Base-by-base conservation (phyloP, 805 yeast species). In the Cyberlindnera misumaiensis region DNA sequence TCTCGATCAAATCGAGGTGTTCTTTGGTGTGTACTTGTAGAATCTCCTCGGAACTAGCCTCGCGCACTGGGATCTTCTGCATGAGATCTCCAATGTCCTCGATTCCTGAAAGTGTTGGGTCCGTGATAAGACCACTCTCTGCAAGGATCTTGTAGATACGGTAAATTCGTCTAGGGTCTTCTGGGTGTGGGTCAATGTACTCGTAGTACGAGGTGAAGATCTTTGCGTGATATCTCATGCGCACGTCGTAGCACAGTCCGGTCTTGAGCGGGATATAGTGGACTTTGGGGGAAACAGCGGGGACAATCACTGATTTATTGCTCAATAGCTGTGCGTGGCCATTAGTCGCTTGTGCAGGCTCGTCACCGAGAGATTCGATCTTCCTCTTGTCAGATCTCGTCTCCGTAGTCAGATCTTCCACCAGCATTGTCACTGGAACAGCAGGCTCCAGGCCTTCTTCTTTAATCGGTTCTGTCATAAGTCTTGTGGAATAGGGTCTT, bases 121-220 rank as follows among this genome's bases (percentile, higher is more conserved):
- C 97, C 28, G 67, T 73, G 40, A 93, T 81, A 12, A 93, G 68
- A 0, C 98, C 98, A 28, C 93, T 88, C 55, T 93, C 97, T 0
- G 96, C 97, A 32, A 93, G 70, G 30, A 84, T 83, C 63, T 93
- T 88, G 65, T 93, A 93, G 34, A 93, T 85, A 40, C 97, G 73
- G 62, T 89, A 93, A 28, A 90, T 89, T 49, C 99, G 77, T 45
- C 98, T 73, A 10, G 99, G 99, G 56, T 93, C 98, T 59, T 93
- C 99, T 4, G 99, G 99, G 58, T 93, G 99, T 2, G 97, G 98
- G 56, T 93, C 98, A 37, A 90, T 86, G 61, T 90, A 90, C 59
- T 90, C 96, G 52, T 77, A 84, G 49, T 90, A 86, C 2, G 93
- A 83, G 3, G 96, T 86, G 63, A 84, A 89, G 38, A 93, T 81